A percentile compares a stretch with the other conserved stretches of the same genome.
Evolutionary conservation across 805 yeast genomes (phyloP).

Genomic region (Barnettozyma sp.): DNA sequence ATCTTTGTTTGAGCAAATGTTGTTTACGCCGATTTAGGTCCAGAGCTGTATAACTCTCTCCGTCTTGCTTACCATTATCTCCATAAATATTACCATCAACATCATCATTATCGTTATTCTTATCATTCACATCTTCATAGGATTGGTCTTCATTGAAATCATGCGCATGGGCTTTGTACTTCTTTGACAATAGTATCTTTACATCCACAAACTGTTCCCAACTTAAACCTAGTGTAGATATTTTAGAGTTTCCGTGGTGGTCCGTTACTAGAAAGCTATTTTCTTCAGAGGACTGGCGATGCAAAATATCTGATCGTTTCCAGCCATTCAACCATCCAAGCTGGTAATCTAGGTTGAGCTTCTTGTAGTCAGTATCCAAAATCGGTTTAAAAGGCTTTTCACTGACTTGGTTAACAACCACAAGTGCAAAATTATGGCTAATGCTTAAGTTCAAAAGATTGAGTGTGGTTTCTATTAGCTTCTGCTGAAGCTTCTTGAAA

Average conservation of each 20-base stretch:
- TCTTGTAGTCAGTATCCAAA: constrained; percentile 19
- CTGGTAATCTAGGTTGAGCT: constrained; percentile 51
- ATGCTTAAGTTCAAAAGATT: constrained; percentile 44
- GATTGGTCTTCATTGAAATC: too few species aligned
- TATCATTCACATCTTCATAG: too few species aligned
- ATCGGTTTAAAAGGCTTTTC: constrained; percentile 39
- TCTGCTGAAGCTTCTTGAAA: constrained; percentile 37
- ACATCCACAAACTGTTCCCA: constrained; percentile 49
- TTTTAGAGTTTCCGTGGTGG: constrained; percentile 25
- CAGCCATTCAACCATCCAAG: constrained; percentile 72
- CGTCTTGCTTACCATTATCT: too few species aligned
- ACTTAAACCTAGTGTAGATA: constrained; percentile 49
- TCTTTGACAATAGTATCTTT: constrained; percentile 40
- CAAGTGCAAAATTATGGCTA: constrained; percentile 47
- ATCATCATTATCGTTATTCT: too few species aligned
- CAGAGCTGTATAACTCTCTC: too few species aligned
- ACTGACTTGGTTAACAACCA: constrained; percentile 75
- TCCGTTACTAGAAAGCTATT: constrained; percentile 5
- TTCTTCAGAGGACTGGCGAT: constrained; percentile 22
- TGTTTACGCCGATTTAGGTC: constrained; percentile 29
- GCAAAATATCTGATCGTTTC: constrained; percentile 39
- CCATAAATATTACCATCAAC: too few species aligned
- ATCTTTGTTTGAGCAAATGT: too few species aligned
- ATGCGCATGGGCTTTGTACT: constrained; percentile 31
- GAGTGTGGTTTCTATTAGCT: constrained; percentile 35